Evolutionary conservation across 176 grass and related monocot species (phyloP), one percentile per base, ranked within the genome.

Genomic region (Cenchrus purpureus): DNA sequence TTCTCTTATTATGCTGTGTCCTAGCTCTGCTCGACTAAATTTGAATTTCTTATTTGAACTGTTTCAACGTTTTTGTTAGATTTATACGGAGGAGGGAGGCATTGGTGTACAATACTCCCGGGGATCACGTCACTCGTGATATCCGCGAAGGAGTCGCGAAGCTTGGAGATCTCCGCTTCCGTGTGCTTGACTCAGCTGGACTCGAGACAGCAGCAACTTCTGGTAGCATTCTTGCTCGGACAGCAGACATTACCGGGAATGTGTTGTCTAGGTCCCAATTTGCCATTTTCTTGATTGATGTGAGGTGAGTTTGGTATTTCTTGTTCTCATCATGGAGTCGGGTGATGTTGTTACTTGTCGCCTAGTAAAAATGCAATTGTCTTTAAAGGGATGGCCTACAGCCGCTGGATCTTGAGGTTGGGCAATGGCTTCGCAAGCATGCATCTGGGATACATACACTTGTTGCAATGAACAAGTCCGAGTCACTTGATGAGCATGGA

Each of bases 231-330:
- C 93, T 98, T 31, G 85, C 91, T 80, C 87, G 93, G 72, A 98
- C 96, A 37, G 82, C 90, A 29, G 89, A 84, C 61, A 98, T 98
- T 93, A 95, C 96, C 65, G 91, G 89, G 22, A 90, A 92, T 79
- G 91, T 98, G 66, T 73, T 98, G 52, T 80, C 86, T 25, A 95
- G 93, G 67, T 94, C 96, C 59, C 93, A 95, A 75, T 92, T 95
- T 49, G 93, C 96, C 51, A 93, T 98, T 77, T 95, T 98, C 87
- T 87, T 98, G 89, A 95, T 98, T 80, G 96, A 98, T 88, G 91
- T 98, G 76, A 95, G 95, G 93, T 98, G 84, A 65, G 86, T 82
- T 5, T 46, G 12, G 22, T 78, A 70, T 78, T 13, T 69, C 43
- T 65, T 91, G 57, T 70, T 50, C 12, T 78, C 28, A 44, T 65